Evolutionary conservation across 2,329 filamentous ascomycete genomes (phyloP).

Genomic region (Blastomyces parvus): DNA sequence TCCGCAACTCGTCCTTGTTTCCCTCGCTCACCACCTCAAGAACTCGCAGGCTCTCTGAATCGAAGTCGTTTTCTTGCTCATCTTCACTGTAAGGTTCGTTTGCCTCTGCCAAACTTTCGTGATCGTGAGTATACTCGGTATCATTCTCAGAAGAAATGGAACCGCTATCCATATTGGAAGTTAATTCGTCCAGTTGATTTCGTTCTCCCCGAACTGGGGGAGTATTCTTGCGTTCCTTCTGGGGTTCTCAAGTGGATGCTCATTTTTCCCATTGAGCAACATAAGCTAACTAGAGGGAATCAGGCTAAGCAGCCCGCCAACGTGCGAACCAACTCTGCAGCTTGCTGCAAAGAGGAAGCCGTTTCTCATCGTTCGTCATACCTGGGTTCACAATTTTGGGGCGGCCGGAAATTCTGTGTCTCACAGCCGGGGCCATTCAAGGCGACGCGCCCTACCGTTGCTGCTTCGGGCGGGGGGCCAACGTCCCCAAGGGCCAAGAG

Average conservation of each 20-base stretch:
- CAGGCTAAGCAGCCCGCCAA: not conserved
- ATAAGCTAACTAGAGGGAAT: not conserved
- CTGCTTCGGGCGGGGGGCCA: not conserved
- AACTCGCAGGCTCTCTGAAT: conserved; percentile 1
- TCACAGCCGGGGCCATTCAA: no score
- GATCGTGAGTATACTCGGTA: not conserved
- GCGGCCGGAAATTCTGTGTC: not conserved
- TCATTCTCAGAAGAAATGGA: not conserved
- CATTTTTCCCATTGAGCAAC: not conserved
- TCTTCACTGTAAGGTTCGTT: not conserved
- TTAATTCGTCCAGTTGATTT: not conserved
- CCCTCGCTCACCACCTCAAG: not conserved
- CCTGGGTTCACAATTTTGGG: not conserved
- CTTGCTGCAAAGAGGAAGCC: not conserved
- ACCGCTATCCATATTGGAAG: not conserved
- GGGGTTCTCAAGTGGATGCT: not conserved
- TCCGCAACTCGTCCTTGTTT: not conserved
- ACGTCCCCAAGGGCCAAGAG: no score
- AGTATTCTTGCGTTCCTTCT: not conserved
- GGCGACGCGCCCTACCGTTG: not conserved
- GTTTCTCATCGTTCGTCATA: not conserved
- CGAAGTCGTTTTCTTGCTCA: not conserved
- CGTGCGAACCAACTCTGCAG: not conserved
- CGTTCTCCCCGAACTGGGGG: not conserved
- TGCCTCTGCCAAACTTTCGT: not conserved